These are phyloP conservation scores for Quercus engelmannii DNA, from an alignment of 306 rosid species.

Conservation along the genomic window DNA sequence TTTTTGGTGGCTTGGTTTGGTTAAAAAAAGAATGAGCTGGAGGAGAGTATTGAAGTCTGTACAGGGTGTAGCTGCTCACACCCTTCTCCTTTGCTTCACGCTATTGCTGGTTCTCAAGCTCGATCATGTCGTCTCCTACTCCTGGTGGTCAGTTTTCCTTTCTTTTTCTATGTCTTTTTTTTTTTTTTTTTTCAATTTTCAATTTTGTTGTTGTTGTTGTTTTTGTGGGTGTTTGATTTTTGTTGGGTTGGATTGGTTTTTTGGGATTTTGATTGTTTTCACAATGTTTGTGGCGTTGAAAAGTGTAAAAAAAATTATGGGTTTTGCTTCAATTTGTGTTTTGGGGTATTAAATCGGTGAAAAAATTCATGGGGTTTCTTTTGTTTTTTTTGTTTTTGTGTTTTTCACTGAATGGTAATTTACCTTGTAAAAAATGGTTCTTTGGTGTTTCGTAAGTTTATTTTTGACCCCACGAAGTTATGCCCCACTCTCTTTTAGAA, in stretches of 20 bases:
- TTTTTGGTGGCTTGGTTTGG: background rate
- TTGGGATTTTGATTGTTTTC: background rate
- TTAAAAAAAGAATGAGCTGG: constrained; percentile 62
- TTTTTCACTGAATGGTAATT: background rate
- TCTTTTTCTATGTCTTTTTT: background rate
- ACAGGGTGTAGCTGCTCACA: constrained; percentile 81
- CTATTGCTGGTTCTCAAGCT: constrained; percentile 88
- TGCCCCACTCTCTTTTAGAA: background rate
- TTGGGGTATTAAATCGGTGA: background rate
- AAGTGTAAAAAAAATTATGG: background rate
- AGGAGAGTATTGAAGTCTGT: constrained; percentile 88
- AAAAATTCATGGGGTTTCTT: background rate
- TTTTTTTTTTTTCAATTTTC: background rate
- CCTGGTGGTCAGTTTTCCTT: constrained; percentile 83
- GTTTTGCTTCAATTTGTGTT: background rate
- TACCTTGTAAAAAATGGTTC: background rate
- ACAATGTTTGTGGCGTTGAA: constrained; percentile 2
- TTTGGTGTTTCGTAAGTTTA: background rate
- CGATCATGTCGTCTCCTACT: constrained; percentile 57
- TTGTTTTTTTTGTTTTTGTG: background rate
- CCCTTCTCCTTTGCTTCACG: constrained; percentile 72
- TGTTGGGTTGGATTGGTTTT: background rate
- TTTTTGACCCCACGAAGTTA: background rate
- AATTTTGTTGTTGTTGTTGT: background rate
- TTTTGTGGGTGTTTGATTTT: constrained; percentile 1